These are phyloP conservation scores for Solanum paucissectum DNA, from an alignment of 257 asterid species.

Conservation along the genomic window DNA sequence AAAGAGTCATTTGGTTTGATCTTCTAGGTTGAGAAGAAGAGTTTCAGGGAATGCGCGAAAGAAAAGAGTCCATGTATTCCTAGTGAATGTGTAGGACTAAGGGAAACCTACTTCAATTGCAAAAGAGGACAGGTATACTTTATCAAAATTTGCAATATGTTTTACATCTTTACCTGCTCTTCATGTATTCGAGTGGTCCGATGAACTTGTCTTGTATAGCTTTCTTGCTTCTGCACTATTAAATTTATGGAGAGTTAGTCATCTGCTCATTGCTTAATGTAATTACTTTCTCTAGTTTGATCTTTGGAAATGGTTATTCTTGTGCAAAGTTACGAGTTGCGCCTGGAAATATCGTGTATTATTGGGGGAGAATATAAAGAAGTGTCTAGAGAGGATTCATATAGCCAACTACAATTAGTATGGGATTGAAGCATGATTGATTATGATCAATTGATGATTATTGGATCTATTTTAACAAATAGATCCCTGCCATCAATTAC, in stretches of 20 bases:
- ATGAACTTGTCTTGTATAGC: not conserved
- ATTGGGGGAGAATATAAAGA: not conserved
- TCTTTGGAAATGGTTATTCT: not conserved
- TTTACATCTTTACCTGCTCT: not conserved
- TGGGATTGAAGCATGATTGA: not conserved
- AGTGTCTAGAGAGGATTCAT: not conserved
- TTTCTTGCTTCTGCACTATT: not conserved
- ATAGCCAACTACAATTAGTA: not conserved
- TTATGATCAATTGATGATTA: not conserved
- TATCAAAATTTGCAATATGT: not conserved
- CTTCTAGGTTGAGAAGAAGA: constrained; percentile 63
- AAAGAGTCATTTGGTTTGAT: not conserved
- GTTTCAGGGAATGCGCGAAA: constrained; percentile 71
- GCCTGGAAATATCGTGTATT: not conserved
- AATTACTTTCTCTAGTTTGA: not conserved
- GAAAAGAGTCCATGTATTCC: constrained; percentile 69
- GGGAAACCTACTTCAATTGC: constrained; percentile 95
- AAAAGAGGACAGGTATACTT: constrained; percentile 82
- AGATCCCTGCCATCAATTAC: not conserved
- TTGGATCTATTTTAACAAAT: not conserved
- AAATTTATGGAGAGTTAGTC: not conserved
- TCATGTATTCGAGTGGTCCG: not conserved
- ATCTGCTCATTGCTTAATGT: not conserved
- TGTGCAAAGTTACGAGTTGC: not conserved
- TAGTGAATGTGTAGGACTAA: constrained; percentile 74